Percentiles rank a stretch among this genome's conserved stretches.
phyloP scores from a whole-genome alignment of 176 grass and related monocot species.

The Aegilops longissima region DNA sequence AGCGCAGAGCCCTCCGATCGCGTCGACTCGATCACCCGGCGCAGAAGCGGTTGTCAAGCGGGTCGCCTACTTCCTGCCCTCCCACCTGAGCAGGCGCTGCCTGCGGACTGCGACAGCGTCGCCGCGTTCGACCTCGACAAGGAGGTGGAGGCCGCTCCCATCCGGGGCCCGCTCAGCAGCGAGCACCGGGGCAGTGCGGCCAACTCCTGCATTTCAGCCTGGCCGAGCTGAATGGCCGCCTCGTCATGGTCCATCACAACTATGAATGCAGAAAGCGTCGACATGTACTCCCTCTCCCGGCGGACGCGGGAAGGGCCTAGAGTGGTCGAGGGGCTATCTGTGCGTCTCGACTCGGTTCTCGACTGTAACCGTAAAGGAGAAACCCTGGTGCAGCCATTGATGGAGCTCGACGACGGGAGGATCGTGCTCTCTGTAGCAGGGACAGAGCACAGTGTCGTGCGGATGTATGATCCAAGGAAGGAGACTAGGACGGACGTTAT shows the following conservation, averaged over 20 bases:
- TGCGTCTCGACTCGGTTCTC: background rate
- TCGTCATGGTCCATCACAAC: background rate
- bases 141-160: background rate
- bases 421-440: background rate
- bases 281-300: background rate
- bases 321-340: background rate
- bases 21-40: too few species aligned
- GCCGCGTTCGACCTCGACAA: conserved; percentile 9
- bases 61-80: background rate
- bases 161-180: background rate
- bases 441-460: background rate
- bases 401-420: background rate
- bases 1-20: background rate
- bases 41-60: background rate
- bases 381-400: background rate
- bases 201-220: background rate
- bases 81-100: too few species aligned
- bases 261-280: background rate
- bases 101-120: background rate
- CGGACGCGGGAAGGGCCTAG: background rate
- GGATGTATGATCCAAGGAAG: background rate
- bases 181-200: background rate
- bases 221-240: background rate
- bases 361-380: background rate
- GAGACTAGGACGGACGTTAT: background rate